phyloP scores from a whole-genome alignment of 1,284 basidiomycete genomes.

The Sanghuangporus baumii region DNA sequence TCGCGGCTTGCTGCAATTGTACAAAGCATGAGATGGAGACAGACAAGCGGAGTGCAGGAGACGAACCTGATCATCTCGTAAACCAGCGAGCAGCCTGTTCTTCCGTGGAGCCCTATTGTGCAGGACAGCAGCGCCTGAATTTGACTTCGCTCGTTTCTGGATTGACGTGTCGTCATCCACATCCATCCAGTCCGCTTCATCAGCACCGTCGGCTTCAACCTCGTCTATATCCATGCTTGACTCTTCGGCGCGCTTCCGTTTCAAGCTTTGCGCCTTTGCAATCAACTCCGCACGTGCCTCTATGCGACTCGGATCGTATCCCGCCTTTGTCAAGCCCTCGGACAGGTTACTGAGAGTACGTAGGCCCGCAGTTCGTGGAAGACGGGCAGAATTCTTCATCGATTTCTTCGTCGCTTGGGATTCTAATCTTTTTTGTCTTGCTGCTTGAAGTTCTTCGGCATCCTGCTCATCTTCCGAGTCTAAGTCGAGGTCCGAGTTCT shows the following conservation, averaged over 20 bases:
- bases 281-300: slow-evolving; percentile 83
- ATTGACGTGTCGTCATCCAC: slow-evolving; percentile 47
- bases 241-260: slow-evolving; percentile 57
- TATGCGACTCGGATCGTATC: slow-evolving; percentile 85
- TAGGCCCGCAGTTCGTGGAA: slow-evolving; percentile 83
- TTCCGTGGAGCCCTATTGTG: slow-evolving; percentile 52
- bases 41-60: slow-evolving; percentile 4
- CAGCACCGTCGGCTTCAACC: slow-evolving; percentile 28
- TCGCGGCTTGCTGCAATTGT: slow-evolving; percentile 62
- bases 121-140: slow-evolving; percentile 50
- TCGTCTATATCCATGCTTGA: slow-evolving; percentile 38
- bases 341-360: slow-evolving; percentile 88
- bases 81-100: slow-evolving; percentile 73
- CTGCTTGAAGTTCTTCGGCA: slow-evolving; percentile 58
- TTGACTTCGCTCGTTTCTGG: slow-evolving; percentile 57
- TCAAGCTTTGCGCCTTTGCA: slow-evolving; percentile 69
- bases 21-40: slow-evolving; percentile 1
- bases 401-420: slow-evolving; percentile 84
- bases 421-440: slow-evolving; percentile 69
- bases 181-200: slow-evolving; percentile 47
- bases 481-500: slow-evolving; percentile 83
- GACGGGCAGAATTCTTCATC: slow-evolving; percentile 78
- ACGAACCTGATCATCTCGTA: slow-evolving; percentile 67
- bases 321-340: slow-evolving; percentile 75
- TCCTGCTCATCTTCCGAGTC: slow-evolving; percentile 93